These are phyloP conservation scores for Diddensiella transvaalensis DNA, from an alignment of 805 yeast species.

Conservation along the genomic window DNA sequence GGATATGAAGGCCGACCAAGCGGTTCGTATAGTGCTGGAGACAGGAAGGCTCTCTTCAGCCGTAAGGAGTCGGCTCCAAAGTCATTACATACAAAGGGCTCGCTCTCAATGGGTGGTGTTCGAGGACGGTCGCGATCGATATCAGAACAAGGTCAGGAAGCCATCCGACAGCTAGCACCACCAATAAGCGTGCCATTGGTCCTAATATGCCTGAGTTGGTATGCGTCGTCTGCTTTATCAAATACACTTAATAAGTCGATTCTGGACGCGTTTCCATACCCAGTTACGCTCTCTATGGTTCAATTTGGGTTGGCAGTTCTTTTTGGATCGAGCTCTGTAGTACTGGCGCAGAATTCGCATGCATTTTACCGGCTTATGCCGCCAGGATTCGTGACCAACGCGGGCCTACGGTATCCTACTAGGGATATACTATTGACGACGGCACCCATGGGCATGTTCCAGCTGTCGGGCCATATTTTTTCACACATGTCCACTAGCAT, in stretches of 20 bases:
- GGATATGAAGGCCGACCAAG: slow-evolving; percentile 8
- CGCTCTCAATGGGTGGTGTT: neutral
- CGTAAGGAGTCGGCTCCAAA: neutral
- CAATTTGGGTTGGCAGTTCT: slow-evolving; percentile 74
- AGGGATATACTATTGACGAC: slow-evolving; percentile 40
- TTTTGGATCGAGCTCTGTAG: slow-evolving; percentile 49
- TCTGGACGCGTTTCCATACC: slow-evolving; percentile 63
- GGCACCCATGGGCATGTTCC: slow-evolving; percentile 92
- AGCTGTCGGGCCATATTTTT: slow-evolving; percentile 85
- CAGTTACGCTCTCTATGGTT: slow-evolving; percentile 83
- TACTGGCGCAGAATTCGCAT: slow-evolving; percentile 35
- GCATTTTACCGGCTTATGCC: slow-evolving; percentile 35
- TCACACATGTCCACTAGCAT: slow-evolving; percentile 88
- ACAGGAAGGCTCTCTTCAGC: slow-evolving; percentile 8
- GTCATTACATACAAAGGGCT: neutral
- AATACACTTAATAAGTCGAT: slow-evolving; percentile 79
- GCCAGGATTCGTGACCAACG: slow-evolving; percentile 32
- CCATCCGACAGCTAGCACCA: slow-evolving; percentile 38
- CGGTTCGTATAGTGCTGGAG: slow-evolving; percentile 12
- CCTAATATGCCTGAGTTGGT: slow-evolving; percentile 70
- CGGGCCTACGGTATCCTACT: slow-evolving; percentile 28
- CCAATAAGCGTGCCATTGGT: slow-evolving; percentile 45
- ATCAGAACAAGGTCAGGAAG: slow-evolving; percentile 32
- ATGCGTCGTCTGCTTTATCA: slow-evolving; percentile 72
- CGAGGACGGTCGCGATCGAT: slow-evolving; percentile 22